Conservation (phyloP, 2,329 filamentous ascomycete genomes). For the Diaporthe capsici region DNA sequence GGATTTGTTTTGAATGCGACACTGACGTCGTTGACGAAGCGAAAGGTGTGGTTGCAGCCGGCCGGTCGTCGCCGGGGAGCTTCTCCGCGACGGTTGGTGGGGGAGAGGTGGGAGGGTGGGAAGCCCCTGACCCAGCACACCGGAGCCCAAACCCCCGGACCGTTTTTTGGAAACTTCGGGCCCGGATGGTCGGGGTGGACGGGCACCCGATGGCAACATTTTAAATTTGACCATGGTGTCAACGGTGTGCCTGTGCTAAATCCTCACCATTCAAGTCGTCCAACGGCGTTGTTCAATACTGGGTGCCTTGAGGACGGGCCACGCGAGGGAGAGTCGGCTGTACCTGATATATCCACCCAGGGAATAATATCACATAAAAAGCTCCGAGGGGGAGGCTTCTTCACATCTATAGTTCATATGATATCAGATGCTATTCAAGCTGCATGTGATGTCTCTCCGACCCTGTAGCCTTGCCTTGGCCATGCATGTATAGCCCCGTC, state of each 20-base stretch:
- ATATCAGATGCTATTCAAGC: background rate
- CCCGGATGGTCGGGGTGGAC: background rate
- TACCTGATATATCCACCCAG: background rate
- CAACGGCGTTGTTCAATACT: too few relatives aligned
- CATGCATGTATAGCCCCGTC: background rate
- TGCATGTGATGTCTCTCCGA: background rate
- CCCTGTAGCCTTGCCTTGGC: background rate
- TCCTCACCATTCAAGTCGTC: background rate
- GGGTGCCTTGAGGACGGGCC: too few relatives aligned
- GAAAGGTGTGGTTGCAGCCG: slow-evolving; percentile 30
- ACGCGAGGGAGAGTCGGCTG: background rate
- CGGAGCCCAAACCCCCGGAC: slow-evolving; percentile 1
- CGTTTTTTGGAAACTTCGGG: background rate
- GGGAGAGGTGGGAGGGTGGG: slow-evolving; percentile 9
- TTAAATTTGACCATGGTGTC: background rate
- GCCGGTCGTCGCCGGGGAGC: slow-evolving; percentile 1
- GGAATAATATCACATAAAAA: background rate
- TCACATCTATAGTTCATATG: background rate
- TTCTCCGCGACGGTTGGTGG: slow-evolving; percentile 8
- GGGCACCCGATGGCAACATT: background rate
- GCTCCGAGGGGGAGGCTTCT: background rate
- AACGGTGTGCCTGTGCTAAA: background rate
- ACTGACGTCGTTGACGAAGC: background rate
- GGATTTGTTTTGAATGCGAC: background rate
- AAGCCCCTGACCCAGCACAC: slow-evolving; percentile 22